A percentile compares a stretch with the other conserved stretches of the same genome.
Evolutionary conservation across 768 basidiomycete genomes (phyloP).

Genomic region (Hygrophorus russula): DNA sequence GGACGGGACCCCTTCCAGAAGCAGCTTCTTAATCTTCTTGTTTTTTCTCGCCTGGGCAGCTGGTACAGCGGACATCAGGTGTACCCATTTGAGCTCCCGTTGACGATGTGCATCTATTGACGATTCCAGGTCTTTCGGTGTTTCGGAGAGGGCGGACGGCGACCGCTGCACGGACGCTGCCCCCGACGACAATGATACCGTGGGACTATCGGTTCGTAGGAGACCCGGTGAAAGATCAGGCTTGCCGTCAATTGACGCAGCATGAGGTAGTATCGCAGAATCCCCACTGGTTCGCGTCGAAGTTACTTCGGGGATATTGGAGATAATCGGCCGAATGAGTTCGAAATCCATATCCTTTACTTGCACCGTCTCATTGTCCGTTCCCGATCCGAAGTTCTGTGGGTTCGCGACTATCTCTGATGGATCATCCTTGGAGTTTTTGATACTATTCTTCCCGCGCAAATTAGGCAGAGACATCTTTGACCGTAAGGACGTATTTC

Average conservation of each 20-base stretch:
- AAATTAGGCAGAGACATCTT: slow-evolving; percentile 66
- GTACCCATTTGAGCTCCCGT: slow-evolving; percentile 71
- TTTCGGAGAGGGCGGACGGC: slow-evolving; percentile 13
- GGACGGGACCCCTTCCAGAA: slow-evolving; percentile 72
- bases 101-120: slow-evolving; percentile 59
- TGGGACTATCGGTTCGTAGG: slow-evolving; percentile 31
- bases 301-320: slow-evolving; percentile 17
- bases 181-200: slow-evolving; percentile 27
- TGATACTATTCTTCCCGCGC: slow-evolving; percentile 23
- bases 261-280: slow-evolving; percentile 27
- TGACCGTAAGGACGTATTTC: slow-evolving; percentile 35
- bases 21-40: slow-evolving; percentile 67
- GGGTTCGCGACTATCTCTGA: slow-evolving; percentile 13
- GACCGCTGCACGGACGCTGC: slow-evolving; percentile 16
- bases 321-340: slow-evolving; percentile 52
- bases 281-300: slow-evolving; percentile 44
- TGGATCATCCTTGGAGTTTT: slow-evolving; percentile 26
- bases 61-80: slow-evolving; percentile 41
- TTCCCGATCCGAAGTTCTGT: slow-evolving; percentile 10
- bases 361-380: slow-evolving; percentile 50
- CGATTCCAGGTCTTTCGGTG: slow-evolving; percentile 20
- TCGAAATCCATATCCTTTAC: slow-evolving; percentile 79
- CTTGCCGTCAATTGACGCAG: slow-evolving; percentile 23
- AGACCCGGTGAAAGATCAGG: slow-evolving; percentile 11
- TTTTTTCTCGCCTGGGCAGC: slow-evolving; percentile 60